Percentiles rank a stretch among this genome's conserved stretches.
These are phyloP conservation scores for Excoecaria cochinchinensis DNA, from an alignment of 345 rosid genomes.

Conservation along the genomic window DNA sequence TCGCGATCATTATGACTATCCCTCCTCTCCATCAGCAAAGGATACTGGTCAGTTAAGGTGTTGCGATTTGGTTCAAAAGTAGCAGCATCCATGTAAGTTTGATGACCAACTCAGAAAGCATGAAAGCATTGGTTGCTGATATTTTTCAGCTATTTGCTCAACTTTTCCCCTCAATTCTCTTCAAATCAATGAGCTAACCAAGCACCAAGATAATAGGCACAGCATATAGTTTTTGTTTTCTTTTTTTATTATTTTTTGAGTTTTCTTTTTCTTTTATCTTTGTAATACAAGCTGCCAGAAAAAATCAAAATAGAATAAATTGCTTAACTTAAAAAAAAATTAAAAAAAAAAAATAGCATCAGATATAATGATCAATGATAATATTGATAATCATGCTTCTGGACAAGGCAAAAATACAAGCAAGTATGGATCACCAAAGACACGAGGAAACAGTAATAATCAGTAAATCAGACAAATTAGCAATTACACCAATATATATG, in stretches of 20 bases:
- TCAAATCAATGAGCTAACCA: background rate
- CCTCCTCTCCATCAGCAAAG: conserved; percentile 64
- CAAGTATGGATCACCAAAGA: background rate
- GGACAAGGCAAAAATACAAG: background rate
- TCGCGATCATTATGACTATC: conserved; percentile 37
- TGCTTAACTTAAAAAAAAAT: background rate
- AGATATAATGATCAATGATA: background rate
- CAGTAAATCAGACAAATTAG: background rate
- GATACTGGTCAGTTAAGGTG: conserved; percentile 42
- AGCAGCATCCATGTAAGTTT: conserved; percentile 54
- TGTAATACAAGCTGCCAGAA: conserved; percentile 1
- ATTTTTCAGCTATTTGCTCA: background rate
- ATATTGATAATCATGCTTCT: background rate
- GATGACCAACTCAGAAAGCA: background rate
- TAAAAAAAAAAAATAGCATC: background rate
- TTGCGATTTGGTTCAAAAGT: conserved; percentile 39
- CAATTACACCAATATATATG: background rate
- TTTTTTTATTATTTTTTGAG: background rate
- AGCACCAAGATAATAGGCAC: conserved; percentile 2
- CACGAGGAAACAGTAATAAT: background rate
- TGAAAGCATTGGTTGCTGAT: background rate
- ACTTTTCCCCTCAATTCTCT: background rate
- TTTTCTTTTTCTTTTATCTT: background rate
- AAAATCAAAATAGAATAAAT: background rate
- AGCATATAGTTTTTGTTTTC: background rate